phyloP scores from a whole-genome alignment of 2,329 filamentous ascomycete genomes.

The Colletotrichum incanum region DNA sequence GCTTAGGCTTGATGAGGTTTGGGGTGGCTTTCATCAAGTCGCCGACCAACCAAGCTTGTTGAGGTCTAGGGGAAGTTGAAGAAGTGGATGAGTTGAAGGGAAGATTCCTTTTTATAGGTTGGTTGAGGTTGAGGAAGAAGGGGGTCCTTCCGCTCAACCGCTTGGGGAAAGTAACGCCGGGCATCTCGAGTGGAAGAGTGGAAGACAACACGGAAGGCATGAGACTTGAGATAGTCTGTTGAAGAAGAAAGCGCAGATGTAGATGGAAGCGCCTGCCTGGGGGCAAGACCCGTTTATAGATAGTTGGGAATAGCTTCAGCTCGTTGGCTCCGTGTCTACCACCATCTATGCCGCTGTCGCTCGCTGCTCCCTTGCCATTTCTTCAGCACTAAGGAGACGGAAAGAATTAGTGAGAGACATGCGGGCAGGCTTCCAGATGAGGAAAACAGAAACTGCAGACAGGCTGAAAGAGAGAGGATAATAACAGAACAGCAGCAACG shows the following conservation, averaged over 20 bases:
- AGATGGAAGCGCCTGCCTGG: neutral
- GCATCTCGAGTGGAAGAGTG: neutral
- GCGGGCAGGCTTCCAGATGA: no score
- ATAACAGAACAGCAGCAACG: no score
- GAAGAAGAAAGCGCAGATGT: neutral
- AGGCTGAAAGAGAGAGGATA: neutral
- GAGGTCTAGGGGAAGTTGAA: neutral
- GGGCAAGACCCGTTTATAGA: neutral
- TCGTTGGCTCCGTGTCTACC: neutral
- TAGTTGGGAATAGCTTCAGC: neutral
- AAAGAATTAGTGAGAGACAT: neutral
- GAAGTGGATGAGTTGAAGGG: neutral
- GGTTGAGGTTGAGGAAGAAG: neutral
- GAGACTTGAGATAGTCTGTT: accelerated
- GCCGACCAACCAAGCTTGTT: neutral
- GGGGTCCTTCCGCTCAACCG: neutral
- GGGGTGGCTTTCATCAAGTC: neutral
- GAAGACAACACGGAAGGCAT: neutral
- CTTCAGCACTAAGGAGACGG: neutral
- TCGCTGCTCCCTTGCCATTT: no score
- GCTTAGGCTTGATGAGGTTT: neutral
- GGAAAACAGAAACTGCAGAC: no score
- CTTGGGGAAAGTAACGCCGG: neutral
- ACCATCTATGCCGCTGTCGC: no score
- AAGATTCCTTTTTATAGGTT: neutral